Percentiles rank a stretch among this genome's conserved stretches.
phyloP scores from a whole-genome alignment of 2,329 filamentous ascomycete species.

The Albophoma yamanashiensis region DNA sequence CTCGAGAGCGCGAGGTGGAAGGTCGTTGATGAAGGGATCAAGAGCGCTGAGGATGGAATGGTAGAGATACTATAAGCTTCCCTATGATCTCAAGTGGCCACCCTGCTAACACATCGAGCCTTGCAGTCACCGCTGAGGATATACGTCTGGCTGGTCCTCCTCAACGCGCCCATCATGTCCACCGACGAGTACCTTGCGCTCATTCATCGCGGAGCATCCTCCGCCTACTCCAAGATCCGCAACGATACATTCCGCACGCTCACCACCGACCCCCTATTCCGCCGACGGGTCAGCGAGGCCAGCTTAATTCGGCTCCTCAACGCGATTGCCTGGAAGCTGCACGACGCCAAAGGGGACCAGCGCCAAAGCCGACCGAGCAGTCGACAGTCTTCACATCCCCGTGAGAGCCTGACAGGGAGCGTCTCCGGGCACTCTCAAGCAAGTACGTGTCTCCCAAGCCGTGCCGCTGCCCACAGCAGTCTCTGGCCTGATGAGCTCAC shows the following conservation, averaged over 20 bases:
- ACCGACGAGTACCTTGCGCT: conserved; percentile 85
- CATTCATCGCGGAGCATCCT: conserved; percentile 86
- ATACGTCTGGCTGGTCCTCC: conserved; percentile 90
- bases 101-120: not conserved
- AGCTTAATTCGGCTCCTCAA: conserved; percentile 90
- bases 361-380: conserved; percentile 28
- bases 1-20: conserved; percentile 63
- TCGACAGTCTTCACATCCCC: conserved; percentile 20
- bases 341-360: conserved; percentile 58
- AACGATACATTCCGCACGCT: conserved; percentile 97
- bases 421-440: conserved; percentile 26
- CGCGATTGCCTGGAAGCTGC: conserved; percentile 85
- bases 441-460: conserved; percentile 24
- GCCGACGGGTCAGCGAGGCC: conserved; percentile 88
- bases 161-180: conserved; percentile 73
- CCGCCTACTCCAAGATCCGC: conserved; percentile 92
- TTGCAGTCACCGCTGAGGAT: conserved; percentile 78
- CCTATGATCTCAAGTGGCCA: no score
- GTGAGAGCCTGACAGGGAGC: conserved; percentile 20
- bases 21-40: conserved; percentile 65
- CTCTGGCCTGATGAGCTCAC: not conserved
- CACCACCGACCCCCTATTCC: conserved; percentile 94
- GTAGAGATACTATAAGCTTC: conserved; percentile 28
- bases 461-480: not conserved
- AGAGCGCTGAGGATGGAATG: conserved; percentile 73